These are phyloP conservation scores for Lentinus polychrous DNA, from an alignment of 1,284 basidiomycete species.

Conservation along the genomic window DNA sequence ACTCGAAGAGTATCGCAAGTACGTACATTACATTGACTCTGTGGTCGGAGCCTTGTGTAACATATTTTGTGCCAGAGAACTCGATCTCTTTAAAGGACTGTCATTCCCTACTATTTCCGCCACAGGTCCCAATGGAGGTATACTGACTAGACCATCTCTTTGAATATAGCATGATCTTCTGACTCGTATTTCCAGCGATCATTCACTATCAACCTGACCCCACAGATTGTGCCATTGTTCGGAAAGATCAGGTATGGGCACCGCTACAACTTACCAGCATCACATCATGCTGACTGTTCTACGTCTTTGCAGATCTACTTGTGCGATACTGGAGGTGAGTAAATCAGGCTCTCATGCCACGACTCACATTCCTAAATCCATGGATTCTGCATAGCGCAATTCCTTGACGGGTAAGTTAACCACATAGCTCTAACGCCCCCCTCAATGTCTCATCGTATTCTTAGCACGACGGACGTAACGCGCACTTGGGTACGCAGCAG, in stretches of 20 bases:
- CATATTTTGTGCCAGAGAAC: slow-evolving; percentile 39
- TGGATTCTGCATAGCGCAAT: slow-evolving; percentile 55
- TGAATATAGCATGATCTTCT: not conserved
- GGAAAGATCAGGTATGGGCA: slow-evolving; percentile 57
- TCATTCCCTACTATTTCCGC: slow-evolving; percentile 94
- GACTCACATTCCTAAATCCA: not conserved
- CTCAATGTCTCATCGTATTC: not conserved
- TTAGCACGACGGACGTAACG: slow-evolving; percentile 84
- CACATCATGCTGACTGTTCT: slow-evolving; percentile 2
- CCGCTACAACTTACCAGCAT: not conserved
- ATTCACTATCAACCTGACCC: slow-evolving; percentile 90
- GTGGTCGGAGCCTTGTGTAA: not conserved
- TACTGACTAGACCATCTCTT: slow-evolving; percentile 14
- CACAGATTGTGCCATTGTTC: slow-evolving; percentile 69
- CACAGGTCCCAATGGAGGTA: slow-evolving; percentile 82
- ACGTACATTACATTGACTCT: slow-evolving; percentile 25
- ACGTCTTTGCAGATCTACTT: slow-evolving; percentile 67
- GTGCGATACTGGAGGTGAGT: slow-evolving; percentile 85
- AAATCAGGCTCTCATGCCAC: not conserved
- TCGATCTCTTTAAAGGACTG: slow-evolving; percentile 77
- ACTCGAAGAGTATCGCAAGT: slow-evolving; percentile 79
- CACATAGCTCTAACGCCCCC: not conserved
- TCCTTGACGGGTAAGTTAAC: slow-evolving; percentile 57
- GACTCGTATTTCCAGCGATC: slow-evolving; percentile 52
- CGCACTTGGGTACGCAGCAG: slow-evolving; percentile 64